These are phyloP conservation scores for Phytophthora litchii DNA, from an alignment of 352 stramenopile genomes.

Conservation along the genomic window DNA sequence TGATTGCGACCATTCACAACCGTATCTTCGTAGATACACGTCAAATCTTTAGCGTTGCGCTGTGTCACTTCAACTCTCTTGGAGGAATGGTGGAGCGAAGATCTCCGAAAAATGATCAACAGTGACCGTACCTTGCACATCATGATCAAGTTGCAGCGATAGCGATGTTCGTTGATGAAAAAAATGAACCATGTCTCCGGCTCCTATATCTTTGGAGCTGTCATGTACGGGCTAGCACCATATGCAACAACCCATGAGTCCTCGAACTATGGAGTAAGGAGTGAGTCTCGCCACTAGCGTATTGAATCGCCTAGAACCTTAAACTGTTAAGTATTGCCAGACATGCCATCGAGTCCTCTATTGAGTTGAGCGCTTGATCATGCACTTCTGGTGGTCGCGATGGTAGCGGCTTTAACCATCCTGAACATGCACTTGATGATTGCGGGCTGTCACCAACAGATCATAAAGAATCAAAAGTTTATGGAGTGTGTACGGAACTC, in stretches of 20 bases:
- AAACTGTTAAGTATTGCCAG: too few species aligned
- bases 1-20: background rate
- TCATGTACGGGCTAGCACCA: background rate
- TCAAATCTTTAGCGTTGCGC: background rate
- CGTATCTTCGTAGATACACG: background rate
- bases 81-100: background rate
- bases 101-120: background rate
- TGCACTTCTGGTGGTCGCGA: background rate
- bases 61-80: background rate
- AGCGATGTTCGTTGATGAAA: background rate
- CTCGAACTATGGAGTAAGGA: too few species aligned
- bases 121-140: background rate
- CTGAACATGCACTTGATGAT: background rate
- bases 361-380: background rate
- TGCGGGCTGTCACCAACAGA: background rate
- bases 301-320: too few species aligned
- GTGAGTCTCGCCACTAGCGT: too few species aligned
- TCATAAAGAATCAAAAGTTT: conserved; percentile 1
- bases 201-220: conserved; percentile 4
- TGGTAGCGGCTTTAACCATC: background rate
- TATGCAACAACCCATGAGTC: background rate
- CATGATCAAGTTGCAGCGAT: background rate
- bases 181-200: conserved; percentile 1
- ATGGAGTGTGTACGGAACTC: background rate
- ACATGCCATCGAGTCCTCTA: too few species aligned